These are phyloP conservation scores for Apiospora aurea DNA, from an alignment of 2,329 filamentous ascomycete species.

Conservation along the genomic window DNA sequence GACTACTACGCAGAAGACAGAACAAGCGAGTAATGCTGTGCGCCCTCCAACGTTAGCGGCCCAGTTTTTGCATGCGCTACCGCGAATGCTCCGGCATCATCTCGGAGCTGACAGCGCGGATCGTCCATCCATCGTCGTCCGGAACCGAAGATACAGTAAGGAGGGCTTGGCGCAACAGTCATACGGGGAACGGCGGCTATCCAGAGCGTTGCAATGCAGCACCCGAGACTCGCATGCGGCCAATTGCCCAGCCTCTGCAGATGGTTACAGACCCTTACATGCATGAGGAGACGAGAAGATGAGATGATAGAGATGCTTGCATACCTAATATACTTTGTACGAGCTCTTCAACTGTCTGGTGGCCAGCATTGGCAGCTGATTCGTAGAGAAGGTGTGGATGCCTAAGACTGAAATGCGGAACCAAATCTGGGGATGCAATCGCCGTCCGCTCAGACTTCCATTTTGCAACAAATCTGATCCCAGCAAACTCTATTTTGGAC, in stretches of 20 bases:
- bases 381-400: background rate
- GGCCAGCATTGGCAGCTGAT: background rate
- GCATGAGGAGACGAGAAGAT: background rate
- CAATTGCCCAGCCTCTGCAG: background rate
- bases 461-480: background rate
- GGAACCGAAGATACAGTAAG: background rate
- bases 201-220: background rate
- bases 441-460: background rate
- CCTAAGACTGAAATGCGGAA: background rate
- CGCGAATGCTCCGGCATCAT: background rate
- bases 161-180: background rate
- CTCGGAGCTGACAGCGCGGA: conserved; percentile 20
- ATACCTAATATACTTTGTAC: background rate
- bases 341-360: background rate
- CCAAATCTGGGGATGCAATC: background rate
- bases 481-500: conserved; percentile 6
- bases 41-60: conserved; percentile 9
- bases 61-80: background rate
- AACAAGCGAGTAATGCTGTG: conserved; percentile 7
- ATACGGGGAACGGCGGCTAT: background rate
- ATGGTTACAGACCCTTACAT: background rate
- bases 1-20: background rate
- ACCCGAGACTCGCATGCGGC: background rate
- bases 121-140: background rate
- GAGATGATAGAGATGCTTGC: background rate